Conservation (phyloP, 1,284 basidiomycete genomes). For the Cutaneotrichosporon sp. region DNA sequence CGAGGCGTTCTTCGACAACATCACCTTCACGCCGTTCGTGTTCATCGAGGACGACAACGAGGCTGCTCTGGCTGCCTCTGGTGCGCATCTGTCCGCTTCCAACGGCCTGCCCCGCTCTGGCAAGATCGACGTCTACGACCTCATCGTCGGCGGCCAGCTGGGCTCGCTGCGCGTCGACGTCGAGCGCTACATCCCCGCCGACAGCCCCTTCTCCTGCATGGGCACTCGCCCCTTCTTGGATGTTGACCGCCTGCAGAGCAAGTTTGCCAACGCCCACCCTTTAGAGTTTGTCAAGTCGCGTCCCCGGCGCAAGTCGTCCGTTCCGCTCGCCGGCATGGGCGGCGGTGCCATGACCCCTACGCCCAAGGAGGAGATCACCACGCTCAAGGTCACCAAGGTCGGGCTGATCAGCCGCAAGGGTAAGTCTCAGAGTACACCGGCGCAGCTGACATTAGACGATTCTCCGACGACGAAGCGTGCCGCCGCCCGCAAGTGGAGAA, state of each 20-base stretch:
- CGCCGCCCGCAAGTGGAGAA: conserved; percentile 80
- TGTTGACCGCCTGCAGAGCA: conserved; percentile 65
- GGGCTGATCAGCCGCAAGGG: conserved; percentile 79
- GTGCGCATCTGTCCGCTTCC: neutral
- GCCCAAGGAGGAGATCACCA: conserved; percentile 37
- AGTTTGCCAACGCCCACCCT: conserved; percentile 71
- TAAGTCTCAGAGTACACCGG: conserved; percentile 24
- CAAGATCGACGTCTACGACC: conserved; percentile 87
- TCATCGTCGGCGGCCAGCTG: conserved; percentile 77
- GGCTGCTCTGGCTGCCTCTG: conserved; percentile 19
- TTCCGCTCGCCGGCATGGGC: conserved; percentile 1
- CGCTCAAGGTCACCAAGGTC: conserved; percentile 76
- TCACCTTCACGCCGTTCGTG: conserved; percentile 90
- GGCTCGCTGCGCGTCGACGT: conserved; percentile 76
- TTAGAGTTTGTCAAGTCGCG: conserved; percentile 57
- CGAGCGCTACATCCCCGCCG: conserved; percentile 62
- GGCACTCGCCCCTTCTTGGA: conserved; percentile 72
- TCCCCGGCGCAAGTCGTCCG: conserved; percentile 23
- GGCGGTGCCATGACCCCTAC: conserved; percentile 1
- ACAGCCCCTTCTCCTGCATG: conserved; percentile 73
- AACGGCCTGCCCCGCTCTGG: conserved; percentile 44
- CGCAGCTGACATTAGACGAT: conserved; percentile 60
- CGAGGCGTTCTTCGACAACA: conserved; percentile 96
- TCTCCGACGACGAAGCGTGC: conserved; percentile 71
- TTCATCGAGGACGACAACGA: conserved; percentile 61